Conservation (phyloP, 106 monocot species). For the Posidonia australis region DNA sequence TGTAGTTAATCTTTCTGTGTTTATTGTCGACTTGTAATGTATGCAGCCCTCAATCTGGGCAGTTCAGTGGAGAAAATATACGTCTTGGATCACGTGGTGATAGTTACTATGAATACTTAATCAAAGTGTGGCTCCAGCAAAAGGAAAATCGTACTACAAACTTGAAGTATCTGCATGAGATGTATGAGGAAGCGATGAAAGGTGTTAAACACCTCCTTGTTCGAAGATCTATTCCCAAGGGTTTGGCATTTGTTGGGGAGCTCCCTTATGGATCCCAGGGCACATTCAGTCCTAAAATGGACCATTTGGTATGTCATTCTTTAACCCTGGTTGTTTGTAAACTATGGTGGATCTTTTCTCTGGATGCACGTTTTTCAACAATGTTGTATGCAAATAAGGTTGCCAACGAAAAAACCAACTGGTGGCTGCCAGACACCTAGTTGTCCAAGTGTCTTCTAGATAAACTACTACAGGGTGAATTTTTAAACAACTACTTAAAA, state of each 20-base stretch:
- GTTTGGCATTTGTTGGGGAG: constrained; percentile 82
- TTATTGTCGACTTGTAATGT: not conserved
- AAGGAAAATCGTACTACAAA: constrained; percentile 26
- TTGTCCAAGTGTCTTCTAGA: too few relatives aligned
- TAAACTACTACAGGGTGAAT: too few relatives aligned
- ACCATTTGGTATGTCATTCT: constrained; percentile 62
- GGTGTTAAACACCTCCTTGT: constrained; percentile 80
- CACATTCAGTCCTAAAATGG: constrained; percentile 86
- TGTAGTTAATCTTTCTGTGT: not conserved
- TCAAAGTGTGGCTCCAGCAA: constrained; percentile 94
- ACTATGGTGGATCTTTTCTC: not conserved
- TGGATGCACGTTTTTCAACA: too few relatives aligned
- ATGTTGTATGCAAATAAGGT: too few relatives aligned
- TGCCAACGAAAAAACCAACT: too few relatives aligned
- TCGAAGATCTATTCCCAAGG: constrained; percentile 77
- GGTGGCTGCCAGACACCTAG: too few relatives aligned
- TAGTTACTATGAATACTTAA: constrained; percentile 91
- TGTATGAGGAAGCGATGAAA: constrained; percentile 91
- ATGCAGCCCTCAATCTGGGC: constrained; percentile 65
- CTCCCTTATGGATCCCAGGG: constrained; percentile 62
- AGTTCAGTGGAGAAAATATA: constrained; percentile 85
- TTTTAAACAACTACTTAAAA: too few relatives aligned
- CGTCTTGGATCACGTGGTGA: constrained; percentile 90
- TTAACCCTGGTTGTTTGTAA: not conserved
- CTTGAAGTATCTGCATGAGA: constrained; percentile 64